Conservation (phyloP, 306 rosid species). For the Mimosa pudica region DNA sequence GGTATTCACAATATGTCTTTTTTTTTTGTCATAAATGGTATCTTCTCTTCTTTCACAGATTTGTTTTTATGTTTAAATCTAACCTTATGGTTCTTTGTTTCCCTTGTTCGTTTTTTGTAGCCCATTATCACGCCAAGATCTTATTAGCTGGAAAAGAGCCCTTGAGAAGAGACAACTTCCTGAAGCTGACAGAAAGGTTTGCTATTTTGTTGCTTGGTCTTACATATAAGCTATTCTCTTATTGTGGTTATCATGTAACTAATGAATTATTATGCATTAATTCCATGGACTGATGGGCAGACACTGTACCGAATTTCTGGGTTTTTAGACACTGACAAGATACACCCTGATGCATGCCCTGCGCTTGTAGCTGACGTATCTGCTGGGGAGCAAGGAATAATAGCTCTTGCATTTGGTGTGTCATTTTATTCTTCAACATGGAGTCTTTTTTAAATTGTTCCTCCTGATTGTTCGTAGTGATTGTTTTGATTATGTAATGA, state of each 20-base stretch:
- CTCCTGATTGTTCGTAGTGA: background rate
- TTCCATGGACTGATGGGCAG: constrained; percentile 55
- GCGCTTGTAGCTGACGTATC: constrained; percentile 93
- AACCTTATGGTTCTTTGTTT: constrained; percentile 25
- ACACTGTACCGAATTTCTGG: constrained; percentile 77
- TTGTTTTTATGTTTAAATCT: constrained; percentile 23
- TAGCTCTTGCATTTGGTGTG: constrained; percentile 94
- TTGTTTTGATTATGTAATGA: background rate
- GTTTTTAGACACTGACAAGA: constrained; percentile 82
- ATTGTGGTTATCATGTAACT: constrained; percentile 34
- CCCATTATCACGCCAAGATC: constrained; percentile 95
- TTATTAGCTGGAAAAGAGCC: constrained; percentile 97
- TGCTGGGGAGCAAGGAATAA: constrained; percentile 89
- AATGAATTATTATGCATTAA: constrained; percentile 35
- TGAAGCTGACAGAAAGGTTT: constrained; percentile 90
- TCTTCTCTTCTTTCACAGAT: constrained; percentile 32
- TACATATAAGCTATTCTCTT: constrained; percentile 31
- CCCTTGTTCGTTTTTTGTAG: constrained; percentile 51
- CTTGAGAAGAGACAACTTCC: constrained; percentile 89
- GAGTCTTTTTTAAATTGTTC: constrained; percentile 12
- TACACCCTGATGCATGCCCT: constrained; percentile 97
- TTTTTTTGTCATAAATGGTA: constrained; percentile 20
- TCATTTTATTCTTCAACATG: constrained; percentile 16
- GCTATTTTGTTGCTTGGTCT: constrained; percentile 39
- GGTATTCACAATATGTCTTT: background rate